These are phyloP conservation scores for Aspergillus fumigatiaffinis DNA, from an alignment of 2,329 filamentous ascomycete genomes.

Conservation along the genomic window DNA sequence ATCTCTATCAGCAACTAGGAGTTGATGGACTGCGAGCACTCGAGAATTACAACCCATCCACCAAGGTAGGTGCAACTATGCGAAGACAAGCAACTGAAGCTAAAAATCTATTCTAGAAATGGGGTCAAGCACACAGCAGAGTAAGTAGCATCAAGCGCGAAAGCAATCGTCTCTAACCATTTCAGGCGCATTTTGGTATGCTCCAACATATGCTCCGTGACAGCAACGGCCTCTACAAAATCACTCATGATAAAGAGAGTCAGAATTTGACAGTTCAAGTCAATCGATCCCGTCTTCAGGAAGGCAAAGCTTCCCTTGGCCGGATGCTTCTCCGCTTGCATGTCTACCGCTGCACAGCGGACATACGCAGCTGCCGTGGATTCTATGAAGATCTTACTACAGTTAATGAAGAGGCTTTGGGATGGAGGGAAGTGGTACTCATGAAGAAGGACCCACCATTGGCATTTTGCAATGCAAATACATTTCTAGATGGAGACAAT, in stretches of 20 bases:
- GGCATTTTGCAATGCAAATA: conserved; percentile 64
- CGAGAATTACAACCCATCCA: conserved; percentile 36
- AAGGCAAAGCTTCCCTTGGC: conserved; percentile 56
- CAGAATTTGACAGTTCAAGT: conserved; percentile 8
- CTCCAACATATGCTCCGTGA: conserved; percentile 56
- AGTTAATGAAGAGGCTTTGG: conserved; percentile 50
- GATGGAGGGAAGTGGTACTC: conserved; percentile 55
- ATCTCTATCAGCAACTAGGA: conserved; percentile 41
- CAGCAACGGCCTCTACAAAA: conserved; percentile 48
- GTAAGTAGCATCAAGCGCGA: background rate
- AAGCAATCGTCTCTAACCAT: background rate
- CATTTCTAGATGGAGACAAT: conserved; percentile 39
- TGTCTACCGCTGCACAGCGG: conserved; percentile 61
- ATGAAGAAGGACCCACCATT: conserved; percentile 49
- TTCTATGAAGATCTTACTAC: conserved; percentile 57
- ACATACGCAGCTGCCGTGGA: conserved; percentile 48
- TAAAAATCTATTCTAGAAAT: conserved; percentile 7
- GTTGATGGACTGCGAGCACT: conserved; percentile 41
- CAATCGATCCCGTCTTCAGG: conserved; percentile 18
- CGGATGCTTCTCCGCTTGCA: conserved; percentile 57
- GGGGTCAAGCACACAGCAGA: conserved; percentile 15
- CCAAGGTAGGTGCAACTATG: conserved; percentile 39
- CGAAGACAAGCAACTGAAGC: background rate
- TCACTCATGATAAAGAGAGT: conserved; percentile 45
- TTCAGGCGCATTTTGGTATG: conserved; percentile 59